Conservation (phyloP, 2,329 filamentous ascomycete species). For the Fusarium pseudonygamai region DNA sequence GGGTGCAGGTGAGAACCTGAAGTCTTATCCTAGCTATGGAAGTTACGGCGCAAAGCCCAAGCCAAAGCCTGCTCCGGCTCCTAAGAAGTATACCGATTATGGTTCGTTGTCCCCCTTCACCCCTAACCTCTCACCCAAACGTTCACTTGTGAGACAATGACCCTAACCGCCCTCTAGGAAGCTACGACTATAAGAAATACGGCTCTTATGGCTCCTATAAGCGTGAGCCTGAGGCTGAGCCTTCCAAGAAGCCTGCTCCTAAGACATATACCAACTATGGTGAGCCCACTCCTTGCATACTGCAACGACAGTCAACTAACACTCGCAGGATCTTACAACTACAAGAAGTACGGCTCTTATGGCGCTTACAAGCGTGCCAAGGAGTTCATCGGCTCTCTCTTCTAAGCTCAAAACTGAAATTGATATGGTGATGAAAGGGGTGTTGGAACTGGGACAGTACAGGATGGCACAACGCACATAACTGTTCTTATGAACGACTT, state of each 20-base stretch:
- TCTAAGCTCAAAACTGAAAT: neutral
- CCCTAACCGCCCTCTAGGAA: neutral
- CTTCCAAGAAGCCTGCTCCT: too few species aligned
- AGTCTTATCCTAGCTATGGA: neutral
- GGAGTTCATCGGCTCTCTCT: constrained; percentile 24
- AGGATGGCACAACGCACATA: constrained; percentile 6
- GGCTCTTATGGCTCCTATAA: neutral
- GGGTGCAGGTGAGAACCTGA: neutral
- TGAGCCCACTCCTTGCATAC: too few species aligned
- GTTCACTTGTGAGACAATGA: too few species aligned
- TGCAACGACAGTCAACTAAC: too few species aligned
- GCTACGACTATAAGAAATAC: constrained; percentile 28
- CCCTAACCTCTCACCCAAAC: too few species aligned
- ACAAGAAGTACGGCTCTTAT: constrained; percentile 14
- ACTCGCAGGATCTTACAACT: neutral
- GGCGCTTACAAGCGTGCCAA: neutral
- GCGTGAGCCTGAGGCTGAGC: neutral
- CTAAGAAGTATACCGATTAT: constrained; percentile 15
- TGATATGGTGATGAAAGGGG: neutral
- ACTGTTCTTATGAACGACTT: constrained; percentile 30
- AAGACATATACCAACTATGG: too few species aligned
- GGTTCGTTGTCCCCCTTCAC: neutral
- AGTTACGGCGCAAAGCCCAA: neutral
- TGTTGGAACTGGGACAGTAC: neutral
- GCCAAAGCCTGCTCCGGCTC: neutral